A percentile compares a stretch with the other conserved stretches of the same genome.
Conservation (phyloP, 2,329 filamentous ascomycete species). For the Pyricularia pennisetigena region DNA sequence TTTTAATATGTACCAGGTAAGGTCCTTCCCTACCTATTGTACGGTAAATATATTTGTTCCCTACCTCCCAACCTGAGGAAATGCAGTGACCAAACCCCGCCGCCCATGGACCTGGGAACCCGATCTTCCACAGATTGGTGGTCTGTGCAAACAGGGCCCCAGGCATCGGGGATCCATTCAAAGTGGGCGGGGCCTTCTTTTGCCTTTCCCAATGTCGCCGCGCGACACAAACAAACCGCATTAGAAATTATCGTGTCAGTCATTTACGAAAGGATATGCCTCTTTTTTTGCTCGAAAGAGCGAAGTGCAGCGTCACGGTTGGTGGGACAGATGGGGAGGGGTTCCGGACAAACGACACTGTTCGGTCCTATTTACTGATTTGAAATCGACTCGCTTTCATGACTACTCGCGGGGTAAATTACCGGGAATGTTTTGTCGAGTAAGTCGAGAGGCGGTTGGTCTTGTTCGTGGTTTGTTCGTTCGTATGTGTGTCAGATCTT, state of each 20-base stretch:
- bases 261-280: not conserved
- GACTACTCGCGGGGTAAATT: not conserved
- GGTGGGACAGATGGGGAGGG: not conserved
- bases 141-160: not conserved
- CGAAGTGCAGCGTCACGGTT: not conserved
- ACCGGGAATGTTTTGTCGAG: not conserved
- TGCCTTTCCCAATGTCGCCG: no score
- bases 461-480: not conserved
- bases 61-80: not conserved
- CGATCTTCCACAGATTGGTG: not conserved
- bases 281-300: not conserved
- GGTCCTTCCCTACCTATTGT: no score
- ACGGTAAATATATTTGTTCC: not conserved
- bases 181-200: not conserved
- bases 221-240: not conserved
- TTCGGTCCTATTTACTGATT: not conserved
- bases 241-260: not conserved
- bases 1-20: no score
- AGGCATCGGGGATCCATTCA: not conserved
- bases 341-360: not conserved
- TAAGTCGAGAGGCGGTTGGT: not conserved
- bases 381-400: not conserved
- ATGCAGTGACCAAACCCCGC: not conserved
- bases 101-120: not conserved
- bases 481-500: not conserved